These are phyloP conservation scores for Crithidia fasciculata DNA, from an alignment of 208 protist genomes.

Conservation along the genomic window DNA sequence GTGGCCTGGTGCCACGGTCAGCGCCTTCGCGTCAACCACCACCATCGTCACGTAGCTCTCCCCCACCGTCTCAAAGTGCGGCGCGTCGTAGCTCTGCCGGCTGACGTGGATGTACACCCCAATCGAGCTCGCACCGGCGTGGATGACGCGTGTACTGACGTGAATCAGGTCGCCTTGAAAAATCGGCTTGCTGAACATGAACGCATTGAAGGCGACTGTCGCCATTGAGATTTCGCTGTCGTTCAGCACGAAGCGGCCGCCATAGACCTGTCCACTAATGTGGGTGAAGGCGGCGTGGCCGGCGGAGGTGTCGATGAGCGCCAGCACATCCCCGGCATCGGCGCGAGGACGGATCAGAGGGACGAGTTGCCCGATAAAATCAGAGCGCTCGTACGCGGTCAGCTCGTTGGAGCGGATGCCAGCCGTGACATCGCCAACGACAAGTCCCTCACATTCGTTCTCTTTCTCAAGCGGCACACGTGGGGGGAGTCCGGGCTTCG, in stretches of 20 bases:
- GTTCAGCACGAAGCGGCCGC: slow-evolving; percentile 4
- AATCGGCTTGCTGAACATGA: slow-evolving; percentile 51
- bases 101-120: slow-evolving; percentile 42
- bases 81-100: slow-evolving; percentile 46
- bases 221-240: slow-evolving; percentile 34
- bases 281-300: slow-evolving; percentile 8
- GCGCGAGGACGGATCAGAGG: slow-evolving; percentile 25
- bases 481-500: background rate
- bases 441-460: background rate
- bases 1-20: slow-evolving; percentile 19
- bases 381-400: slow-evolving; percentile 23
- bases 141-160: slow-evolving; percentile 35
- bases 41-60: slow-evolving; percentile 52
- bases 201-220: slow-evolving; percentile 61
- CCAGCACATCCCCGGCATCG: slow-evolving; percentile 42
- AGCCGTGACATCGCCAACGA: slow-evolving; percentile 14
- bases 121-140: slow-evolving; percentile 43
- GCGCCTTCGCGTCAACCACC: slow-evolving; percentile 19
- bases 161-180: slow-evolving; percentile 55
- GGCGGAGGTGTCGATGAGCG: slow-evolving; percentile 33
- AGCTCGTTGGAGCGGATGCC: slow-evolving; percentile 21
- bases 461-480: slow-evolving; percentile 9
- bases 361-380: slow-evolving; percentile 17
- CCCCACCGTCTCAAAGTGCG: slow-evolving; percentile 22
- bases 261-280: slow-evolving; percentile 10